Evolutionary conservation across 2,329 filamentous ascomycete species (phyloP).

Genomic region (Polytolypa hystricis): DNA sequence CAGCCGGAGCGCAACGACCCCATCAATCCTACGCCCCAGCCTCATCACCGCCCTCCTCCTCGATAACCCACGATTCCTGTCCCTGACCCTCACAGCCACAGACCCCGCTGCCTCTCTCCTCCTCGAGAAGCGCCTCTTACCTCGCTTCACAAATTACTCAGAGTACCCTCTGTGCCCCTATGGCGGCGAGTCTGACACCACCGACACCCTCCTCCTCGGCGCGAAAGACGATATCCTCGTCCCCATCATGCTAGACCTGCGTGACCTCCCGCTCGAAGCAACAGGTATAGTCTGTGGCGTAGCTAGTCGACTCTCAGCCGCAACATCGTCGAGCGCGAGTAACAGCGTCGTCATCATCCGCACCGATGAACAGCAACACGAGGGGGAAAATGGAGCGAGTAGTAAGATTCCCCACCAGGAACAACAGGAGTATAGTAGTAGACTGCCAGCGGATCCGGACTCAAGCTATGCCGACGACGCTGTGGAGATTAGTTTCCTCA

Average conservation of each 20-base stretch:
- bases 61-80: conserved; percentile 38
- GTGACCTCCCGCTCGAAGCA: conserved; percentile 68
- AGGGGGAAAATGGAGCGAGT: neutral
- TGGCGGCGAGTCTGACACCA: conserved; percentile 33
- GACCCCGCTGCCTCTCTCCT: conserved; percentile 37
- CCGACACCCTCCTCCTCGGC: conserved; percentile 62
- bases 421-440: neutral
- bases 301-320: conserved; percentile 67
- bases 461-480: conserved; percentile 24
- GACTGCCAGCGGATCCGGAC: conserved; percentile 21
- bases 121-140: conserved; percentile 40
- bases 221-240: conserved; percentile 58
- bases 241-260: conserved; percentile 80
- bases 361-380: conserved; percentile 10
- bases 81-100: conserved; percentile 34
- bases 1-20: conserved; percentile 24
- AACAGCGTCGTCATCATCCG: no score
- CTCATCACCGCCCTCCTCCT: conserved; percentile 27
- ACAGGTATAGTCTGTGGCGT: conserved; percentile 94
- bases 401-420: neutral
- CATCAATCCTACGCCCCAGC: conserved; percentile 28
- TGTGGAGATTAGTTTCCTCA: conserved; percentile 81
- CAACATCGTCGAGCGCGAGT: conserved; percentile 44
- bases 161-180: conserved; percentile 61
- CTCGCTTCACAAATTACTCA: conserved; percentile 61